Percentiles rank a stretch among this genome's conserved stretches.
Conservation (phyloP, 257 asterid genomes). For the Prunella vulgaris region DNA sequence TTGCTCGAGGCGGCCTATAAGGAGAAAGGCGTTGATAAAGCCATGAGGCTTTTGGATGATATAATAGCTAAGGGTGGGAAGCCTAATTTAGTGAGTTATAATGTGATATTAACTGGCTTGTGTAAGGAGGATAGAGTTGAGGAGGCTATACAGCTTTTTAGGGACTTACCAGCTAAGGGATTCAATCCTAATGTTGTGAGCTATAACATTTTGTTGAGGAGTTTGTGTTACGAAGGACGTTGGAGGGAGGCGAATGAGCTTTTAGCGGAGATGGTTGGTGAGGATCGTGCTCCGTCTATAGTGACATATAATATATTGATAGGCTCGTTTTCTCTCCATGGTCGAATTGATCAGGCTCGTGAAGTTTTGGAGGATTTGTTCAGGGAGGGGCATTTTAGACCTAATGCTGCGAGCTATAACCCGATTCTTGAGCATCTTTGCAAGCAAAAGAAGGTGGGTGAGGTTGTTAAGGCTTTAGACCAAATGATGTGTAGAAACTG, state of each 20-base stretch:
- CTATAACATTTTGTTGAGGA: conserved; percentile 79
- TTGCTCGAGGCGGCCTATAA: conserved; percentile 88
- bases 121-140: conserved; percentile 76
- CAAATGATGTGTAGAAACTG: conserved; percentile 53
- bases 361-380: conserved; percentile 64
- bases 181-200: conserved; percentile 80
- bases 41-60: conserved; percentile 61
- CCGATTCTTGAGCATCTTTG: conserved; percentile 66
- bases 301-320: conserved; percentile 70
- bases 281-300: conserved; percentile 56
- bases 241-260: conserved; percentile 88
- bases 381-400: conserved; percentile 48
- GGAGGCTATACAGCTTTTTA: conserved; percentile 66
- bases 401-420: conserved; percentile 72
- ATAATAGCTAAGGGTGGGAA: conserved; percentile 65
- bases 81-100: conserved; percentile 79
- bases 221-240: conserved; percentile 66
- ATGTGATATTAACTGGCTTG: conserved; percentile 73
- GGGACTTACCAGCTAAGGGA: conserved; percentile 65
- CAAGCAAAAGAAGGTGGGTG: conserved; percentile 54
- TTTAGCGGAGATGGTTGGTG: conserved; percentile 74
- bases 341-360: conserved; percentile 67
- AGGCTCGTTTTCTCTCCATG: conserved; percentile 62
- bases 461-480: conserved; percentile 50
- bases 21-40: conserved; percentile 81